phyloP scores from a whole-genome alignment of 2,329 filamentous ascomycete genomes.

The Cordyceps cateniannulata region DNA sequence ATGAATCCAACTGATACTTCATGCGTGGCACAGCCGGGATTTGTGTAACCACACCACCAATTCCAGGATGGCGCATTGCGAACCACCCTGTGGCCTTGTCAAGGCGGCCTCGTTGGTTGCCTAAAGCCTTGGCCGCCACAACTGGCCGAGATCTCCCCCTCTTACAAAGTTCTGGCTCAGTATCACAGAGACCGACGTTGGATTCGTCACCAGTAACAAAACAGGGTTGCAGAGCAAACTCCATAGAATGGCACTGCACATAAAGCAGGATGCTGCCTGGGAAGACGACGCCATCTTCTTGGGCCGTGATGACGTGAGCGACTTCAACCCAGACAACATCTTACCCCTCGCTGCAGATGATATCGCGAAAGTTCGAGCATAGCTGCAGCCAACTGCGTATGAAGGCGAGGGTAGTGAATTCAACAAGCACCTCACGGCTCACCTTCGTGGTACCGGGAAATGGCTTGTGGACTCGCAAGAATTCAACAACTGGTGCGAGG shows the following conservation, averaged over 20 bases:
- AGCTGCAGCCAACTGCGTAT: no score
- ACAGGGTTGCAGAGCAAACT: not conserved
- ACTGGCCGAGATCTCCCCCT: not conserved
- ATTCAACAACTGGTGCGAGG: no score
- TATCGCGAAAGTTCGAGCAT: not conserved
- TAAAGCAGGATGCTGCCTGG: not conserved
- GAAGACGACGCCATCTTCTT: conserved; percentile 22
- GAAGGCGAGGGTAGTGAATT: no score
- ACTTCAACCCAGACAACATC: conserved; percentile 27
- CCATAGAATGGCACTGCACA: not conserved
- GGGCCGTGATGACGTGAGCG: conserved; percentile 22
- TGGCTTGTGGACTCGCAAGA: no score
- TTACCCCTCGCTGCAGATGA: conserved; percentile 21
- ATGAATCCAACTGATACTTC: no score
- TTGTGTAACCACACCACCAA: not conserved
- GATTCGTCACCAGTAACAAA: not conserved
- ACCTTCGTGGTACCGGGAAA: no score
- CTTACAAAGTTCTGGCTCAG: not conserved
- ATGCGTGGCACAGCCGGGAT: no score
- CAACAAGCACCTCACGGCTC: no score
- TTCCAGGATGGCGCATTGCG: not conserved
- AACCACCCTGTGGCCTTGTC: not conserved
- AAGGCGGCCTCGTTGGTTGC: not conserved
- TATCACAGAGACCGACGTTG: no score
- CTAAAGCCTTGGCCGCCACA: not conserved